Base-by-base conservation (phyloP, 768 basidiomycete species). In the Trametes coccinea region DNA sequence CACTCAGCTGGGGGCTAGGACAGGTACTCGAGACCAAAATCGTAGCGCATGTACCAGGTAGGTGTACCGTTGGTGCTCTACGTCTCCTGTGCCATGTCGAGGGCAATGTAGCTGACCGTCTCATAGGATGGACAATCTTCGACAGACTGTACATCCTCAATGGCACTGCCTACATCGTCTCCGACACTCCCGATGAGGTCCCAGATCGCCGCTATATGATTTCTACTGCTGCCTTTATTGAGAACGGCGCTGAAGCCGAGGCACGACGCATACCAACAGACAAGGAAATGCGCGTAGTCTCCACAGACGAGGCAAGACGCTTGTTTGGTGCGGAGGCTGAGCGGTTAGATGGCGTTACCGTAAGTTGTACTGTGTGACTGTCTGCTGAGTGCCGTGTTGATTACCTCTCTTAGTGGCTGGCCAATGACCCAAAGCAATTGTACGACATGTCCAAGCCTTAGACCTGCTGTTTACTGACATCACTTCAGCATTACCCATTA, bases 381-480 rank as follows among this genome's bases (percentile, higher is more conserved):
- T 16, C 52, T 34, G 59, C 53, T 61, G n/a, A 4, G 57, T 34
- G 41, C 44, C 30, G 9, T 47, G 22, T 63, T 59, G 55, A 68
- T 9, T n/a, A 1, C 34, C 4, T 5, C 33, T 13, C 37, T 11
- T 53, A 93, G 85, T 92, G 90, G 77, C 78, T 94, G 9, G 79
- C 88, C 30, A 95, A 95, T 69, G 95, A 96, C 62, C 86, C 90
- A 4, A 82, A 84, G 16, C 93, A 97, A 79, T 97, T 86, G 89
- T 91, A 70, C 60, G 86, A 78, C 48, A 56, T 11, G 17, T 53
- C 41, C 30, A 27, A 27, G 13, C 46, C 13, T 4, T 0, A 46
- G 22, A 17, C 17, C 33, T 13, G 54, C 59, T 1, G n/a, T 27
- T 27, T n/a, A 17, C 49, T 60, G 41, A 56, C 29, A 57, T 46